These are phyloP conservation scores for Polysphondylium violaceum DNA, from an alignment of 78 protist species.

Conservation along the genomic window DNA sequence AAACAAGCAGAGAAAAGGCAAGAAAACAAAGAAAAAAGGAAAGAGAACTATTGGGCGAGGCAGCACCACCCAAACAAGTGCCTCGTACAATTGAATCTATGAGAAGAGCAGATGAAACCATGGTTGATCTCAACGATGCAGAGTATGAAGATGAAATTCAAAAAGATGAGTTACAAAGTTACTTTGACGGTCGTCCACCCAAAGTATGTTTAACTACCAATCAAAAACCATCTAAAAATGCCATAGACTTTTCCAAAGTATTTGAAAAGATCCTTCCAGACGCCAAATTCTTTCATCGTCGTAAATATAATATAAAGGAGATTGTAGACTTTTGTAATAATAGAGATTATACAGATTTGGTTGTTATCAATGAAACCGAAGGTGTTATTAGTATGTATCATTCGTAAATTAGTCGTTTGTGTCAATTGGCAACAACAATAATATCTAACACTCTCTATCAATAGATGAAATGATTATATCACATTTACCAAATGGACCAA, in stretches of 20 bases:
- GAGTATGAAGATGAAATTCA: constrained; percentile 81
- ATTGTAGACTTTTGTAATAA: constrained; percentile 87
- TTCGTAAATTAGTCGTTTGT: neutral
- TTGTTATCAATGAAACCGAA: constrained; percentile 91
- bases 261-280: constrained; percentile 87
- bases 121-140: constrained; percentile 87
- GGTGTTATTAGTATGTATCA: constrained; percentile 61
- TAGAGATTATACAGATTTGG: constrained; percentile 94
- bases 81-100: constrained; percentile 91
- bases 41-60: constrained; percentile 64
- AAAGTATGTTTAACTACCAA: constrained; percentile 80
- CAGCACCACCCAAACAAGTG: constrained; percentile 79
- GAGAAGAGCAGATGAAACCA: constrained; percentile 90
- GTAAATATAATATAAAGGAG: constrained; percentile 84
- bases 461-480: constrained; percentile 83
- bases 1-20: constrained; percentile 40
- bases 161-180: constrained; percentile 83
- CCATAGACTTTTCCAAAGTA: constrained; percentile 25
- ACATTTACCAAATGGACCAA: constrained; percentile 99
- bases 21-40: constrained; percentile 66
- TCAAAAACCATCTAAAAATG: constrained; percentile 20
- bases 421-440: neutral
- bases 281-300: constrained; percentile 73
- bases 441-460: neutral
- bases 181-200: constrained; percentile 79